A percentile compares a stretch with the other conserved stretches of the same genome.
Evolutionary conservation across 371 early-diverging fungal species (phyloP).

Genomic region (Mycotypha africana): DNA sequence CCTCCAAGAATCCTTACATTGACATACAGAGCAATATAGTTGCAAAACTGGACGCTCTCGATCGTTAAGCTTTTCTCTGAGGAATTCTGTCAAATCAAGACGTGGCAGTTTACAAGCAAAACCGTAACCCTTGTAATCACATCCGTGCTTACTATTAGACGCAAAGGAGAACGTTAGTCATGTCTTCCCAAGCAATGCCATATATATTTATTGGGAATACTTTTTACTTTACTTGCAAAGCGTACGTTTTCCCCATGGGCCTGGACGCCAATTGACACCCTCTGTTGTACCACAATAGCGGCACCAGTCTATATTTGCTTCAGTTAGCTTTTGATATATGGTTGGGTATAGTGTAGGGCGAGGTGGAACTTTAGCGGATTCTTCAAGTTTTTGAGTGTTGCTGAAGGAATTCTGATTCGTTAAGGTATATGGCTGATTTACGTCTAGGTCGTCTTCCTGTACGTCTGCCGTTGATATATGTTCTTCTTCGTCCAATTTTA

Average conservation of each 20-base stretch:
- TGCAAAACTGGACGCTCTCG: constrained; percentile 86
- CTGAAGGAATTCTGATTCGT: too few species aligned
- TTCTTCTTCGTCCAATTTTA: too few species aligned
- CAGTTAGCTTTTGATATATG: constrained; percentile 61
- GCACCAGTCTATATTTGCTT: constrained; percentile 80
- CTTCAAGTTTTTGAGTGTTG: too few species aligned
- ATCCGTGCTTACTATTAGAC: constrained; percentile 74
- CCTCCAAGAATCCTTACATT: constrained; percentile 59
- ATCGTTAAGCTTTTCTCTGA: constrained; percentile 67
- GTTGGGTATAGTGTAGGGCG: constrained; percentile 26
- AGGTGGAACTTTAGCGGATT: constrained; percentile 4
- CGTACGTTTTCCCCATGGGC: constrained; percentile 93
- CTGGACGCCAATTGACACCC: constrained; percentile 90
- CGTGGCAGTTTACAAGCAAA: constrained; percentile 86
- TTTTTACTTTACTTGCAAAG: constrained; percentile 88
- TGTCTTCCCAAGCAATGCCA: too few species aligned
- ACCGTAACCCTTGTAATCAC: constrained; percentile 92
- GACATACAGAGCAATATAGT: constrained; percentile 77
- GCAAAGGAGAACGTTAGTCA: too few species aligned
- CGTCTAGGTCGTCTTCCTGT: neutral
- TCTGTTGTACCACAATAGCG: constrained; percentile 92
- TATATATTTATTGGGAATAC: too few species aligned
- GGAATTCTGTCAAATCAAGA: constrained; percentile 74
- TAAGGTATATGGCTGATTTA: too few species aligned
- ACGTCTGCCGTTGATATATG: too few species aligned